Conservation (phyloP, 1,139 yeast species). For the Pichia sp. region DNA sequence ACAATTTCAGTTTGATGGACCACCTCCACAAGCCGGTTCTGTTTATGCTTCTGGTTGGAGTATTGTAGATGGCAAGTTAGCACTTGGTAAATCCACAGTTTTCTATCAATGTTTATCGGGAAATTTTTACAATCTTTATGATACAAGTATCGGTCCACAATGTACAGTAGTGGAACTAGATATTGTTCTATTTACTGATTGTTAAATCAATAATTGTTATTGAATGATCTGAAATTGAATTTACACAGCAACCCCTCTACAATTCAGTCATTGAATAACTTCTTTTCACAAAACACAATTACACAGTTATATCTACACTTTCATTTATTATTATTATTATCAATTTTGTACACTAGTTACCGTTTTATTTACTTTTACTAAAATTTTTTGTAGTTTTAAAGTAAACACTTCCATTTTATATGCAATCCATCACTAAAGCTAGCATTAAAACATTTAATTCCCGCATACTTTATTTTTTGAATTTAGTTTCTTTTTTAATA, state of each 20-base stretch:
- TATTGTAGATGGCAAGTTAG: constrained; percentile 60
- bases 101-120: constrained; percentile 78
- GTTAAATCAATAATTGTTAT: background rate
- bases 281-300: background rate
- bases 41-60: constrained; percentile 83
- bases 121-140: constrained; percentile 73
- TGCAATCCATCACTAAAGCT: background rate
- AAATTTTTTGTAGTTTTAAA: background rate
- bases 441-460: too few relatives aligned
- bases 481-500: too few relatives aligned
- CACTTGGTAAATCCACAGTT: constrained; percentile 52
- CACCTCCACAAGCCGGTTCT: constrained; percentile 85
- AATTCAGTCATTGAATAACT: background rate
- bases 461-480: too few relatives aligned
- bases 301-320: background rate
- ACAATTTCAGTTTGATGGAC: constrained; percentile 86
- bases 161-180: constrained; percentile 59
- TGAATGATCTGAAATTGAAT: constrained; percentile 24
- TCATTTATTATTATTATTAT: background rate
- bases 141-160: constrained; percentile 57
- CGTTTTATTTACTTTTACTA: background rate
- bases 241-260: background rate
- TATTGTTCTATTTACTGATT: constrained; percentile 44
- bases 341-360: background rate
- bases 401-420: background rate